These are phyloP conservation scores for Haematococcus sp. DNA, from an alignment of 139 green algal species.

Conservation along the genomic window DNA sequence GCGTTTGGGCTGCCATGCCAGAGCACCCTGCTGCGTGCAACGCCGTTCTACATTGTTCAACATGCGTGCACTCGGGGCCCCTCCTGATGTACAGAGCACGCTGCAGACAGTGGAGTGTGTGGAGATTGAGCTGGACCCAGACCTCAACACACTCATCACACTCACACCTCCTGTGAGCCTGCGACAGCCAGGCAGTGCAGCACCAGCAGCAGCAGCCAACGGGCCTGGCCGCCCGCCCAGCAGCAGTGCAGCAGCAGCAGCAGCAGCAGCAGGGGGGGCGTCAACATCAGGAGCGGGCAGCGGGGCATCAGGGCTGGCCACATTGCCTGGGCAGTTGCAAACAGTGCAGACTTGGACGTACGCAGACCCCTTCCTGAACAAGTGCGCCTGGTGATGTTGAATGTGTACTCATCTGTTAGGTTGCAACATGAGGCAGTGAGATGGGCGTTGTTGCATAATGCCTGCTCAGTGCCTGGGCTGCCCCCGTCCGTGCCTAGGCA, in stretches of 20 bases:
- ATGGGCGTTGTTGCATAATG: too few species aligned
- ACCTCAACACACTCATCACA: not conserved
- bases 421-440: too few species aligned
- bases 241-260: not conserved
- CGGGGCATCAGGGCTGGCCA: not conserved
- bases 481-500: too few species aligned
- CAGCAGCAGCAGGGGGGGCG: not conserved
- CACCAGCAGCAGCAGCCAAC: not conserved
- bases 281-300: not conserved
- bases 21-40: not conserved
- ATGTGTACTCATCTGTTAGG: too few species aligned
- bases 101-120: not conserved
- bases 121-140: not conserved
- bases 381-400: not conserved
- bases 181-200: too few species aligned
- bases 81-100: not conserved
- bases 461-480: too few species aligned
- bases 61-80: too few species aligned
- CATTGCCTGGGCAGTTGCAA: not conserved
- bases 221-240: not conserved
- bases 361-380: slow-evolving; percentile 11
- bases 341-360: slow-evolving; percentile 21
- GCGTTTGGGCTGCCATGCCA: not conserved
- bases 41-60: not conserved
- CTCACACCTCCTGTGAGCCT: not conserved